Base-by-base conservation (phyloP, 1,284 basidiomycete species). In the Dichomitus squalens region DNA sequence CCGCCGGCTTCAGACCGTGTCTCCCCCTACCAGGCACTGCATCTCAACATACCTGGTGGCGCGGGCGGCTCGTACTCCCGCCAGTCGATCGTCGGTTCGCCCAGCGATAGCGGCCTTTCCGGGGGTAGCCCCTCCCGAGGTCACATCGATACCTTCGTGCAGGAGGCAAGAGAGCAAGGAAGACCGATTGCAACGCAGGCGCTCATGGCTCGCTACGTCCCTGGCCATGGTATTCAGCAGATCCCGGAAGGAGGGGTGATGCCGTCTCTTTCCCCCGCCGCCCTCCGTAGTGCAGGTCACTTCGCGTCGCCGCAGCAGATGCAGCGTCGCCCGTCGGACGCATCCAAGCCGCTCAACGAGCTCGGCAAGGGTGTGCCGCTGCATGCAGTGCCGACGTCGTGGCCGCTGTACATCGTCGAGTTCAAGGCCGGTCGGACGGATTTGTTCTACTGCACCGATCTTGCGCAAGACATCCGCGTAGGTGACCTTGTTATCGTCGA, bases 391-490 rank as follows among this genome's bases (percentile, higher is more conserved):
- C 88, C 94, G 0, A 75, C 88, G 16, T 85, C 87, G 23, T 94
- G 91, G 77, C 92, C 92, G n/a, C 82, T 98, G 5, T 98, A 87
- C 79, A 96, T 98, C 67, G 92, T 98, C 66, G 93, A 97, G 70
- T 99, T 99, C 81, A 98, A 98, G 77, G 95, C 95, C 0, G 94
- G 94, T 0, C 86, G 96, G 27, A 96, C 95, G 59, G 96, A 98
- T 73, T 77, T 99, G 33, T 97, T 95, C 74, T 98, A 96, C 75
- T 83, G 89, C 64, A 87, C 86, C 2, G 88, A 93, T 66, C 76
- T 84, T 18, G 72, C 77, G 55, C 73, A 78, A 31, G 83, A 92
- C 64, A 83, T 95, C 57, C 80, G 83, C 14, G 84, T 88, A 16
- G 96, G 94, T 3, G 96, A 98, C 71, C 76, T 96, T 41, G 96